phyloP scores from a whole-genome alignment of 2,329 filamentous ascomycete genomes.

The Pezicula radicicola region DNA sequence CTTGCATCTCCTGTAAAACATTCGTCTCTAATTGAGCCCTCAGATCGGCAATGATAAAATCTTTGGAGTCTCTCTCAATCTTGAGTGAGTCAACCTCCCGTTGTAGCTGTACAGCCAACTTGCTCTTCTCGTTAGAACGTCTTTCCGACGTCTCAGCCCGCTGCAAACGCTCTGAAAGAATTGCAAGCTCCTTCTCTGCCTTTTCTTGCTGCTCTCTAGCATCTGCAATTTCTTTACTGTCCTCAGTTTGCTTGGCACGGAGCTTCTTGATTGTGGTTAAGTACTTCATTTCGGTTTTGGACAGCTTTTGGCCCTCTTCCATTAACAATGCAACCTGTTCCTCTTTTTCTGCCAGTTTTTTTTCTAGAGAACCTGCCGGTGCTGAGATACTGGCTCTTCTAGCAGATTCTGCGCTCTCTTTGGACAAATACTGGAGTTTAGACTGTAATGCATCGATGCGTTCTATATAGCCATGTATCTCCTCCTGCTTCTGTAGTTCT shows the following conservation, averaged over 20 bases:
- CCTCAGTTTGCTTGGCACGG: conserved; percentile 60
- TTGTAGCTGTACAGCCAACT: conserved; percentile 45
- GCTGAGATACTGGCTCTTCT: conserved; percentile 64
- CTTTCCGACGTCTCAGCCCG: conserved; percentile 55
- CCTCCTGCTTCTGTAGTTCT: conserved; percentile 64
- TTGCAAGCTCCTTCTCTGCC: conserved; percentile 46
- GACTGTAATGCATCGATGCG: conserved; percentile 88
- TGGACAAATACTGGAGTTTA: conserved; percentile 84
- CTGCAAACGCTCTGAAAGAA: conserved; percentile 44
- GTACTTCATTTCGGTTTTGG: conserved; percentile 82
- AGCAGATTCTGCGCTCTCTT: conserved; percentile 73
- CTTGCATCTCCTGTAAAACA: conserved; percentile 61
- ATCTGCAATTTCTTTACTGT: conserved; percentile 62
- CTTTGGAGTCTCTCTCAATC: conserved; percentile 60
- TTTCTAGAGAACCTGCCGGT: conserved; percentile 64
- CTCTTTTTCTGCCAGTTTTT: conserved; percentile 84
- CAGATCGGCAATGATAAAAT: conserved; percentile 63
- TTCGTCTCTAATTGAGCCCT: conserved; percentile 68
- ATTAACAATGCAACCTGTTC: conserved; percentile 86
- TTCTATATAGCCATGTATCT: conserved; percentile 80
- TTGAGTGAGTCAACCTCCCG: conserved; percentile 60
- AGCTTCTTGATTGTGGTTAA: conserved; percentile 81
- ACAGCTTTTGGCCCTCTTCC: conserved; percentile 87
- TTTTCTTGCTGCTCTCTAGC: conserved; percentile 58
- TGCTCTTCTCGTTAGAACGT: conserved; percentile 49